Percentiles rank a stretch among this genome's conserved stretches.
Conservation (phyloP, 371 early-diverging fungal genomes). For the Saksenaea vasiformis region DNA sequence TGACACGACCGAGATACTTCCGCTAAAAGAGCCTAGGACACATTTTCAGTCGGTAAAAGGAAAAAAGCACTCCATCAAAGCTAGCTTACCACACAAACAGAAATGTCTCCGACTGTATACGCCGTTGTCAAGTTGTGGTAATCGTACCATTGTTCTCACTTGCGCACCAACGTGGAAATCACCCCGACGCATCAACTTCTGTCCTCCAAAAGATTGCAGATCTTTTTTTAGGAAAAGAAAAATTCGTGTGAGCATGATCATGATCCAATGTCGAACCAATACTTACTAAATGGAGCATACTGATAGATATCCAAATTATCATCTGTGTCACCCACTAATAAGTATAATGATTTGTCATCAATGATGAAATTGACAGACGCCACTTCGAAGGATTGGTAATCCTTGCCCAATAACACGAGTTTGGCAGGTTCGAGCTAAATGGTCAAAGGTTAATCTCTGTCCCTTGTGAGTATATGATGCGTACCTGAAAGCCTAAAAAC, state of each 20-base stretch:
- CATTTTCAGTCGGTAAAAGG: background rate
- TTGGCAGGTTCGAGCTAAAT: conserved; percentile 91
- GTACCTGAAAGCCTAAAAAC: conserved; percentile 93
- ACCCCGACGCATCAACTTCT: conserved; percentile 86
- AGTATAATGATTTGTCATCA: conserved; percentile 69
- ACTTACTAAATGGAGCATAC: conserved; percentile 87
- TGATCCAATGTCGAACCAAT: background rate
- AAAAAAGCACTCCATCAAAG: background rate
- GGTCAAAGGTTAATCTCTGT: background rate
- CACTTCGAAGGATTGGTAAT: conserved; percentile 78
- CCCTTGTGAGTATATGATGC: background rate
- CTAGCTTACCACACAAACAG: conserved; percentile 53
- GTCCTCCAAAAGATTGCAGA: conserved; percentile 87
- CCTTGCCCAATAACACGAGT: conserved; percentile 88
- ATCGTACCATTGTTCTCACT: conserved; percentile 65
- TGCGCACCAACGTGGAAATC: conserved; percentile 86
- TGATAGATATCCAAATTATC: conserved; percentile 82
- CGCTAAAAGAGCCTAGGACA: conserved; percentile 63
- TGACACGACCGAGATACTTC: conserved; percentile 69
- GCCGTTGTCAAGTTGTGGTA: conserved; percentile 48
- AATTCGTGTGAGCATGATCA: background rate
- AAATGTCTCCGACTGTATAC: conserved; percentile 45
- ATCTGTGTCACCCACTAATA: conserved; percentile 83
- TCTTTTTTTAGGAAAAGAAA: conserved; percentile 41
- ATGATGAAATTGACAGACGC: conserved; percentile 76